phyloP scores from a whole-genome alignment of 1,284 basidiomycete species.

The Ustilago nuda region DNA sequence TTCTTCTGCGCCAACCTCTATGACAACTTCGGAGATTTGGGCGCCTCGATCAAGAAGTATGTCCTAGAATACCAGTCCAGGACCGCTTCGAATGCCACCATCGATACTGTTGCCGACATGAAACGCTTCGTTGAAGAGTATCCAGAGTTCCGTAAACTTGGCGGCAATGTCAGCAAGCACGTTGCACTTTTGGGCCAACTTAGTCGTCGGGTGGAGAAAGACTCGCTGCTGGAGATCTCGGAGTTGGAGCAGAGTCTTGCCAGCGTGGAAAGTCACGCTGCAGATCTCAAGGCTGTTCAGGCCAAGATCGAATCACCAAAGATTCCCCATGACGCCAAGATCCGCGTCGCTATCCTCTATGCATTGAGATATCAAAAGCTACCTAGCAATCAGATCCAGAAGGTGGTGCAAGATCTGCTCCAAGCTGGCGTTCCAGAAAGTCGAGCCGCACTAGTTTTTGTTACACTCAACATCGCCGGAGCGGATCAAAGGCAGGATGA shows the following conservation, averaged over 20 bases:
- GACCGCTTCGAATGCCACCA: slow-evolving; percentile 80
- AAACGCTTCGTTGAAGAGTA: slow-evolving; percentile 91
- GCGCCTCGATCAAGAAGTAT: slow-evolving; percentile 90
- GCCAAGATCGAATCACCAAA: slow-evolving; percentile 72
- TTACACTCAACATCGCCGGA: slow-evolving; percentile 91
- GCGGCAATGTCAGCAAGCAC: slow-evolving; percentile 98
- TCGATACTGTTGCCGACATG: slow-evolving; percentile 90
- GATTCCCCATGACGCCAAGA: slow-evolving; percentile 83
- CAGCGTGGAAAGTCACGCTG: slow-evolving; percentile 82
- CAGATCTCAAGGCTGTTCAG: slow-evolving; percentile 77
- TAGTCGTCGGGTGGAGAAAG: slow-evolving; percentile 85
- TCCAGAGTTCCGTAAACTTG: slow-evolving; percentile 94
- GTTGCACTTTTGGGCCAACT: slow-evolving; percentile 96
- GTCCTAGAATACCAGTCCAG: slow-evolving; percentile 90
- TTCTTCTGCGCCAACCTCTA: slow-evolving; percentile 94
- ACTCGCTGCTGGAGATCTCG: slow-evolving; percentile 81
- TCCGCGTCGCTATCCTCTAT: slow-evolving; percentile 92
- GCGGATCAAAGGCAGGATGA: slow-evolving; percentile 97
- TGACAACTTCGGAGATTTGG: slow-evolving; percentile 96
- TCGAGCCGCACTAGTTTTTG: slow-evolving; percentile 91
- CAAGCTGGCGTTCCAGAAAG: slow-evolving; percentile 84
- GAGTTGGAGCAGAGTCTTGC: slow-evolving; percentile 97
- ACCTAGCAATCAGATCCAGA: slow-evolving; percentile 83
- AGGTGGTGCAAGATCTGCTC: slow-evolving; percentile 84
- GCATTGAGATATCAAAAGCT: slow-evolving; percentile 94